Base-by-base conservation (phyloP, 768 basidiomycete genomes). In the Leucosporidium yakuticum region DNA sequence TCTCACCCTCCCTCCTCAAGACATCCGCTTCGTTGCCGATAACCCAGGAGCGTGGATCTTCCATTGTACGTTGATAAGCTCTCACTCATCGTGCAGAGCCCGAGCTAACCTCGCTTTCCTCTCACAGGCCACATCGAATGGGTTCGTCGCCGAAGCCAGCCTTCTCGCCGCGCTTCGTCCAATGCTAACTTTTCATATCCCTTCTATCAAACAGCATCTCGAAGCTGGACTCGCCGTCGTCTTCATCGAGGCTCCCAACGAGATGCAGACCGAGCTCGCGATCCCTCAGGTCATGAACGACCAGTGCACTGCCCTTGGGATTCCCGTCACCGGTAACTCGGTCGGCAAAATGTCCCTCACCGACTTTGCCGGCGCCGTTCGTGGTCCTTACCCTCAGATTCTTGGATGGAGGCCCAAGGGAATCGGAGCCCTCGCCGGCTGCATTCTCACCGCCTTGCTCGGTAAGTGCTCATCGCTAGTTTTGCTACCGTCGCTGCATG, bases 391-490 rank as follows among this genome's bases (percentile, higher is more conserved):
- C 63, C 63, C 59, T 20, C 58, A 27, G 47, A 17, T 36, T 9
- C 31, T 27, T 23, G 36, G 53, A 11, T 50, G 48, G 49, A 15
- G 47, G 34, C 65, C 72, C 15, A 60, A 56, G 65, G 75, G 59
- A 12, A 74, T 74, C 67, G 75, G 73, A n/a, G 74, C 75, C 25
- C 67, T 79, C 59, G 77, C 76, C 25, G 88, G 87, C 25, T 91
- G 88, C 71, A 86, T 97, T 48, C 79, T 97, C 63, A 84, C 90
- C 2, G 93, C 91, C 2, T 80, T 89, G 20, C 69, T 95, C 49
- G 95, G 95, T 0, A 89, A 96, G 87, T 69, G 81, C 12, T 95
- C 36, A n/a, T n/a, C n/a, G n/a, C n/a, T n/a, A n/a, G n/a, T 80
- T 86, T 49, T 98, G 93, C 91, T 62, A 63, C 25, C 49, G 67